A percentile compares a stretch with the other conserved stretches of the same genome.
phyloP scores from a whole-genome alignment of 192 early-diverging fungal genomes.

The Backusella luteola region DNA sequence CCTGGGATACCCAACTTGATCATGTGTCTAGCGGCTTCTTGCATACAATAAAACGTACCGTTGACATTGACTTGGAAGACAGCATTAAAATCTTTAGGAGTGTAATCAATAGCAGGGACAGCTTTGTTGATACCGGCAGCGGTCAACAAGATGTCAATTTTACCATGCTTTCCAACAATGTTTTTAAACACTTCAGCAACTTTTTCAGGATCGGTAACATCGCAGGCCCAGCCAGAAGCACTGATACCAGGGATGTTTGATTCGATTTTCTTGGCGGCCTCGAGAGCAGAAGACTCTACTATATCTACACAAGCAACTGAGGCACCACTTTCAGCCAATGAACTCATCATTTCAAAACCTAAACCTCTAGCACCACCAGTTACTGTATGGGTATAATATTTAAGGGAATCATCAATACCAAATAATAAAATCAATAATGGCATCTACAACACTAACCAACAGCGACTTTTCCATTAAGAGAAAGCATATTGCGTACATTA shows the following conservation, averaged over 20 bases:
- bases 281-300: constrained; percentile 5
- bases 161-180: constrained; percentile 32
- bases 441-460: constrained; percentile 14
- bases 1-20: constrained; percentile 23
- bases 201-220: constrained; percentile 32
- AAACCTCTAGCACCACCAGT: constrained; percentile 41
- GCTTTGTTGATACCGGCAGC: constrained; percentile 37
- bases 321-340: constrained; percentile 36
- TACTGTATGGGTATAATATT: constrained; percentile 9
- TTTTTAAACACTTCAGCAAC: constrained; percentile 28
- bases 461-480: constrained; percentile 32
- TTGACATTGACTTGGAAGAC: constrained; percentile 39
- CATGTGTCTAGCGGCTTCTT: constrained; percentile 38
- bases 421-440: neutral
- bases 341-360: constrained; percentile 40
- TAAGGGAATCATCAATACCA: neutral
- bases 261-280: constrained; percentile 16
- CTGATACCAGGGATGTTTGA: neutral
- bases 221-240: constrained; percentile 35
- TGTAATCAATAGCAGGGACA: constrained; percentile 29
- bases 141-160: constrained; percentile 35
- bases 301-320: constrained; percentile 39
- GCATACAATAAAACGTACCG: constrained; percentile 36
- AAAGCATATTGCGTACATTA: constrained; percentile 7
- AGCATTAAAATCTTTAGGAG: constrained; percentile 18